These are phyloP conservation scores for Nelumbo lutea DNA, from an alignment of 164 flowering plant genomes.

Conservation along the genomic window DNA sequence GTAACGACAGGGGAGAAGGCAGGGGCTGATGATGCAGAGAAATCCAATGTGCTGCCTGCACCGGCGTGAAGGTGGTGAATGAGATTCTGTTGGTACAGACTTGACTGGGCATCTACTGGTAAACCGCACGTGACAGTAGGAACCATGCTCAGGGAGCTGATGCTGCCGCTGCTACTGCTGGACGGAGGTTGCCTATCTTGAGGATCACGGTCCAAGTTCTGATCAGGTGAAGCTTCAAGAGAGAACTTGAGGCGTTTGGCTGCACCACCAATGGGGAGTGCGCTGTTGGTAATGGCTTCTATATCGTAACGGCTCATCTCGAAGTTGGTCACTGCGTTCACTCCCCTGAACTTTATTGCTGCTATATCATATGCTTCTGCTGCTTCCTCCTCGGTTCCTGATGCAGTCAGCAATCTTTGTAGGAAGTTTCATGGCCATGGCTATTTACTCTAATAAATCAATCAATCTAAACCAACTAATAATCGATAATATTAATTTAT, in stretches of 20 bases:
- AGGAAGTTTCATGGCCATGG: neutral
- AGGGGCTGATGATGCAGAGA: slow-evolving; percentile 5
- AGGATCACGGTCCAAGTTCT: slow-evolving; percentile 9
- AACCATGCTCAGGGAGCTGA: slow-evolving; percentile 22
- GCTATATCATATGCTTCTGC: slow-evolving; percentile 94
- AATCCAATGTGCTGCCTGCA: slow-evolving; percentile 8
- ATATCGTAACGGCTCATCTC: slow-evolving; percentile 75
- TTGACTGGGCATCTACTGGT: slow-evolving; percentile 33
- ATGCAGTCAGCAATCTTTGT: neutral
- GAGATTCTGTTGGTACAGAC: slow-evolving; percentile 42
- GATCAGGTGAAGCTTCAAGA: slow-evolving; percentile 43
- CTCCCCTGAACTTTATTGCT: slow-evolving; percentile 79
- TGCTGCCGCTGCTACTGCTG: slow-evolving; percentile 29
- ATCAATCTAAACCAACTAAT: neutral
- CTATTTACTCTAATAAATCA: too few species aligned
- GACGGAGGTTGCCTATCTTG: slow-evolving; percentile 24
- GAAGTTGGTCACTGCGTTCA: slow-evolving; percentile 35
- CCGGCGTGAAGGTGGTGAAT: slow-evolving; percentile 34
- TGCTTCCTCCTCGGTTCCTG: slow-evolving; percentile 78
- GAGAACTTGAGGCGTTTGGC: slow-evolving; percentile 67
- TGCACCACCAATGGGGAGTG: slow-evolving; percentile 77
- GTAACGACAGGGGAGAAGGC: slow-evolving; percentile 16
- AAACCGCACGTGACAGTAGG: slow-evolving; percentile 40
- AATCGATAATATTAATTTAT: neutral
- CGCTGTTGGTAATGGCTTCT: slow-evolving; percentile 55